Conservation (phyloP, 495 filamentous ascomycete genomes). For the Neurospora tetraspora region DNA sequence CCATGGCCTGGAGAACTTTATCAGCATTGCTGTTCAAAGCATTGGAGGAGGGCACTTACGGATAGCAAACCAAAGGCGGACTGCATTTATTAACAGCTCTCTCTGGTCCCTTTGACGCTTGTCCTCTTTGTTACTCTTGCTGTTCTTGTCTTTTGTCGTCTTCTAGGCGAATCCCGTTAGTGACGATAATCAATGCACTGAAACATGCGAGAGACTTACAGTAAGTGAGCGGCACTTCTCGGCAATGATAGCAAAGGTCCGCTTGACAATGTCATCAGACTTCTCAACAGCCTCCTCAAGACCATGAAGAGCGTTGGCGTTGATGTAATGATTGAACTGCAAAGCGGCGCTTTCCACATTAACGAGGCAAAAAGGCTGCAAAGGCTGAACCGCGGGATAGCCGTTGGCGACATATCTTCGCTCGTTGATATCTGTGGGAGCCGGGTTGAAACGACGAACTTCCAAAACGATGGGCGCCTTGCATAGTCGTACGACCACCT, state of each 20-base stretch:
- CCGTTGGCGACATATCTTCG: slow-evolving; percentile 20
- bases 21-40: neutral
- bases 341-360: slow-evolving; percentile 21
- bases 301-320: slow-evolving; percentile 13
- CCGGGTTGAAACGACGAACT: slow-evolving; percentile 26
- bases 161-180: neutral
- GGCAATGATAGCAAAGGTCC: slow-evolving; percentile 15
- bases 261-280: slow-evolving; percentile 7
- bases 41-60: slow-evolving; percentile 18
- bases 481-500: slow-evolving; percentile 7
- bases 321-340: slow-evolving; percentile 25
- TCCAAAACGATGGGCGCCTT: slow-evolving; percentile 17
- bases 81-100: slow-evolving; percentile 19
- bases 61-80: slow-evolving; percentile 33
- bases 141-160: neutral
- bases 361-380: slow-evolving; percentile 27
- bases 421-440: slow-evolving; percentile 16
- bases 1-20: slow-evolving; percentile 6
- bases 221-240: slow-evolving; percentile 5
- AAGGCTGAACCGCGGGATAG: slow-evolving; percentile 5
- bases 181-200: neutral
- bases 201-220: slow-evolving; percentile 5
- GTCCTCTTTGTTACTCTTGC: neutral
- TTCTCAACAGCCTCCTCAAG: slow-evolving; percentile 7
- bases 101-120: slow-evolving; percentile 1